These are phyloP conservation scores for Pichia sp. DNA, from an alignment of 1,139 yeast species.

Conservation along the genomic window DNA sequence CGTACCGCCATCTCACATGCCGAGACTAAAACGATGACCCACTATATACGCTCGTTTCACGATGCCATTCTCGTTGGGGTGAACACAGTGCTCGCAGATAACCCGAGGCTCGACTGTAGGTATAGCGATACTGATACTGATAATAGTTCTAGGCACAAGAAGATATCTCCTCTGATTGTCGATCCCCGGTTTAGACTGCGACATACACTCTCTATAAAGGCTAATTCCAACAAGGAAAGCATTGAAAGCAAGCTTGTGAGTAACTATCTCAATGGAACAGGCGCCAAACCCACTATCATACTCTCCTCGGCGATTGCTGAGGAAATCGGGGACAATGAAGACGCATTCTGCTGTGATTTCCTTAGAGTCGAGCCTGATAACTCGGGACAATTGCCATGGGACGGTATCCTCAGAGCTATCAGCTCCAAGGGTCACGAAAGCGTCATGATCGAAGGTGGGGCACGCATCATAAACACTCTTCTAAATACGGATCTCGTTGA, in stretches of 20 bases:
- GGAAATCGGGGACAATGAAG: too few relatives aligned
- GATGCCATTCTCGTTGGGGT: constrained; percentile 80
- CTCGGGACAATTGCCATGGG: constrained; percentile 47
- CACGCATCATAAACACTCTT: constrained; percentile 61
- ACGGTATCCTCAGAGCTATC: constrained; percentile 31
- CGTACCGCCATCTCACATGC: constrained; percentile 76
- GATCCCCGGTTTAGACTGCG: constrained; percentile 63
- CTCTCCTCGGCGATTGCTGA: constrained; percentile 4
- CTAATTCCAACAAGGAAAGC: neutral
- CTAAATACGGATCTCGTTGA: constrained; percentile 41
- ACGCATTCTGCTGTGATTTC: too few relatives aligned
- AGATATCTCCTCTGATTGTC: constrained; percentile 60
- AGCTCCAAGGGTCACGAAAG: constrained; percentile 39
- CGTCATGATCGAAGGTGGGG: constrained; percentile 96
- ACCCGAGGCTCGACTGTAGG: constrained; percentile 82
- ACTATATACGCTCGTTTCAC: constrained; percentile 69
- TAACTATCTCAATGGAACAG: constrained; percentile 36
- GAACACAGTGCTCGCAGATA: constrained; percentile 76
- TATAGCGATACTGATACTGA: constrained; percentile 18
- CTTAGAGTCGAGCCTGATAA: too few relatives aligned
- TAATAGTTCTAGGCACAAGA: too few relatives aligned
- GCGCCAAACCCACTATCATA: constrained; percentile 59
- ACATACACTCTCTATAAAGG: constrained; percentile 30
- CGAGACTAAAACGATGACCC: constrained; percentile 96
- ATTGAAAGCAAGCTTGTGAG: constrained; percentile 33